These are phyloP conservation scores for Desmodesmus armatus DNA, from an alignment of 139 green algal species.

Conservation along the genomic window DNA sequence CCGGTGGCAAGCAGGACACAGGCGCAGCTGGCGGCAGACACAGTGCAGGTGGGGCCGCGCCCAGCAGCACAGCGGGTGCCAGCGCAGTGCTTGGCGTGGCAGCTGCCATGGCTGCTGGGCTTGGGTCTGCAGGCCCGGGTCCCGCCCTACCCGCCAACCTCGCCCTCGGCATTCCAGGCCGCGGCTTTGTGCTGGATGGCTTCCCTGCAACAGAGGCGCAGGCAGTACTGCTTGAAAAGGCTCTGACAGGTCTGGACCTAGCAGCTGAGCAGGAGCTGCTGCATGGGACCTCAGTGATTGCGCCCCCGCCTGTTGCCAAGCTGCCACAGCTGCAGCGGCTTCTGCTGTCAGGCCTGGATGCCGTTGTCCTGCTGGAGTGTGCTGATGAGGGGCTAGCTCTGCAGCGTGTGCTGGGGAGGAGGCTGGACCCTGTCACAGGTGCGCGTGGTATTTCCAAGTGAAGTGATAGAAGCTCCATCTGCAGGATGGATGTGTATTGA, in stretches of 20 bases:
- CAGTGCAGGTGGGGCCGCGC: background rate
- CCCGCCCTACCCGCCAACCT: background rate
- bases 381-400: constrained; percentile 50
- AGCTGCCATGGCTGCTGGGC: background rate
- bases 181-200: constrained; percentile 81
- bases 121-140: background rate
- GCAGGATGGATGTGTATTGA: no score
- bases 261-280: constrained; percentile 60
- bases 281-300: constrained; percentile 57
- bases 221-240: constrained; percentile 75
- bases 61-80: background rate
- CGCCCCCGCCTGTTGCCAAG: constrained; percentile 59
- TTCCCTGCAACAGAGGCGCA: constrained; percentile 73
- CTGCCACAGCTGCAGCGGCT: constrained; percentile 61
- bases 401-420: constrained; percentile 57
- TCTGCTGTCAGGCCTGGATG: constrained; percentile 73
- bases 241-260: constrained; percentile 82
- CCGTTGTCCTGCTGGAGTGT: constrained; percentile 65
- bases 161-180: constrained; percentile 1
- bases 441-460: background rate
- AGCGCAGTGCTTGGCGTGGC: background rate
- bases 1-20: background rate
- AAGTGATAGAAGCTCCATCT: background rate
- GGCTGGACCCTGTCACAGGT: constrained; percentile 59
- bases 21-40: background rate